Evolutionary conservation across 768 basidiomycete species (phyloP).

Genomic region (Stropharia rugosoannulata): DNA sequence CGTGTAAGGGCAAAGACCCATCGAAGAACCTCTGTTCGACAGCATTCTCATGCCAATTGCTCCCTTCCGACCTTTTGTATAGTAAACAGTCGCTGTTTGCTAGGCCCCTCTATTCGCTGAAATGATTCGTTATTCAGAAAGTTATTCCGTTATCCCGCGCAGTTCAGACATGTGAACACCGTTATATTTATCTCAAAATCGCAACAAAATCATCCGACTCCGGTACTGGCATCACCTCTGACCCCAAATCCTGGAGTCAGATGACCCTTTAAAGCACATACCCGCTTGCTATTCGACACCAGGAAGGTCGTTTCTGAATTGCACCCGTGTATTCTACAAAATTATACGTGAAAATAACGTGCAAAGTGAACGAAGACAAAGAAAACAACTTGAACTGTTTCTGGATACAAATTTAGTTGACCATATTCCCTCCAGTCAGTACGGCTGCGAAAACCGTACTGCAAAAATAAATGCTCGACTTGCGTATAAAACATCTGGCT

Average conservation of each 20-base stretch:
- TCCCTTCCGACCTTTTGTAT: background rate
- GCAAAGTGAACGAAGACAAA: background rate
- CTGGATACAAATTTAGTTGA: too few relatives aligned
- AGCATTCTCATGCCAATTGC: background rate
- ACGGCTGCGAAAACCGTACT: background rate
- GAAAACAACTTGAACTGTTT: background rate
- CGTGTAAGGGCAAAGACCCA: too few relatives aligned
- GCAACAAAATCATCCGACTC: too few relatives aligned
- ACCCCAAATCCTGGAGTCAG: background rate
- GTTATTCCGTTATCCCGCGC: too few relatives aligned
- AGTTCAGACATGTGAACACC: too few relatives aligned
- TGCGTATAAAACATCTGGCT: background rate
- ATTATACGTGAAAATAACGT: background rate
- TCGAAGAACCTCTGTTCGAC: background rate
- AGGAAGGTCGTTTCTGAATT: background rate
- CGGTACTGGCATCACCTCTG: too few relatives aligned
- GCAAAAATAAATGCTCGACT: background rate
- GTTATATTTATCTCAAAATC: too few relatives aligned
- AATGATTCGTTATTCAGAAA: too few relatives aligned
- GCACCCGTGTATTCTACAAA: background rate
- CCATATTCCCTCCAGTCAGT: too few relatives aligned
- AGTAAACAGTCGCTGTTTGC: too few relatives aligned
- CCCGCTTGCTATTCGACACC: background rate
- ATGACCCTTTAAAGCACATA: background rate
- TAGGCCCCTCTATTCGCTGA: too few relatives aligned